These are phyloP conservation scores for Agrocybe praecox DNA, from an alignment of 768 basidiomycete species.

Conservation along the genomic window DNA sequence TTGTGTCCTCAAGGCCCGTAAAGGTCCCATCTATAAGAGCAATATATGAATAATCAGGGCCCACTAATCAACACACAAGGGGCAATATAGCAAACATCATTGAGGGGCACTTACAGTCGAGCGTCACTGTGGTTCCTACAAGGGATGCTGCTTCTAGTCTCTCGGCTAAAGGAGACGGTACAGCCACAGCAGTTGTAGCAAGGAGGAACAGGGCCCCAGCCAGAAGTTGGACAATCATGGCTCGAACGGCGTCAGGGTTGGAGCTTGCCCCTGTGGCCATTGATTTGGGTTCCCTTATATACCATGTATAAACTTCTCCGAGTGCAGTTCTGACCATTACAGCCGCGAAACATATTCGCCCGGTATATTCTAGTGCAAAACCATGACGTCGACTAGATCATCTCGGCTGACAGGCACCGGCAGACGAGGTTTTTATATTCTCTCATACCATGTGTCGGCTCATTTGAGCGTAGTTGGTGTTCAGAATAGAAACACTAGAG, in stretches of 20 bases:
- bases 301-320: background rate
- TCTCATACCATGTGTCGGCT: background rate
- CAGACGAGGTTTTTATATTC: background rate
- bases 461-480: background rate
- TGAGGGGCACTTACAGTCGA: constrained; percentile 24
- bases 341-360: background rate
- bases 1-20: constrained; percentile 29
- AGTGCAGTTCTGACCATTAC: background rate
- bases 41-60: too few relatives aligned
- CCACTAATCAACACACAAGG: too few relatives aligned
- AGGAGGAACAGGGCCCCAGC: background rate
- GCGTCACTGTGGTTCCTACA: constrained; percentile 20
- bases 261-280: background rate
- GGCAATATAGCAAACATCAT: background rate
- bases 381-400: background rate
- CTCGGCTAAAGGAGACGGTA: background rate
- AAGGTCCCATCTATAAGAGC: constrained; percentile 39
- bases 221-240: background rate
- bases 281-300: background rate
- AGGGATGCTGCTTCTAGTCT: background rate
- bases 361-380: background rate
- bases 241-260: background rate
- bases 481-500: background rate
- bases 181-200: background rate
- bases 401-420: background rate